Base-by-base conservation (phyloP, 169 alveolate species). In the Cryptosporidium tyzzeri region DNA sequence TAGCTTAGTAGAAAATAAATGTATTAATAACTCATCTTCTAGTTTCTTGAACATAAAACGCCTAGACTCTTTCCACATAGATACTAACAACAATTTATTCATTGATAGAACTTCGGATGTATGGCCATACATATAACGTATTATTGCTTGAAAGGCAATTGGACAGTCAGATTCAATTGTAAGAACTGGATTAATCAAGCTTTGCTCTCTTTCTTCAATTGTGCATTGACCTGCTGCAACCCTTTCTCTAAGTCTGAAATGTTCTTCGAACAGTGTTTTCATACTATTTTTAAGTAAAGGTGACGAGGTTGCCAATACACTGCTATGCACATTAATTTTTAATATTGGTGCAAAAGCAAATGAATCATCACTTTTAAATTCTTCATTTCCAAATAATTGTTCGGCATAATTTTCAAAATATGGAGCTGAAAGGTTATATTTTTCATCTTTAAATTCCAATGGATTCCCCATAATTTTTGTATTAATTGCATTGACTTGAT, bases 1-100 rank as follows among this genome's bases (percentile, higher is more conserved):
- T 23, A 80, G 62, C 65, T 80, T 80, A 10, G 44, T 80, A 14
- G 89, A 80, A 62, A 80, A 80, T 29, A 80, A 48, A 41, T 61
- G 61, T 44, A 59, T 21, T 37, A 62, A 44, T 12, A 80, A 45
- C 44, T 80, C 89, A 16, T 80, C 75, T 48, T 80, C 89, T 10
- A 80, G 69, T 39, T 80, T 80, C 62, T 80, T 80, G 23, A 69
- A 65, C 89, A 62, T 65, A 65, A 80, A 62, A 14, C 89, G 73
- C 35, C 65, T 80, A 6, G 89, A 80, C 45, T 80, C 89, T 45
- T 80, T 80, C 89, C 89, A 80, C 68, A 80, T 62, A 14, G 89
- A 80, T 41, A 80, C 75, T 44, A 80, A 29, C 50, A 80, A 65
- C 61, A 80, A 59, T 41, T 65, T 80, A 31, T 65, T 80, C 75